Evolutionary conservation across 2,329 filamentous ascomycete genomes (phyloP), one percentile per base, ranked within the genome.

Genomic region (Pseudopyrenochaeta lycopersici): DNA sequence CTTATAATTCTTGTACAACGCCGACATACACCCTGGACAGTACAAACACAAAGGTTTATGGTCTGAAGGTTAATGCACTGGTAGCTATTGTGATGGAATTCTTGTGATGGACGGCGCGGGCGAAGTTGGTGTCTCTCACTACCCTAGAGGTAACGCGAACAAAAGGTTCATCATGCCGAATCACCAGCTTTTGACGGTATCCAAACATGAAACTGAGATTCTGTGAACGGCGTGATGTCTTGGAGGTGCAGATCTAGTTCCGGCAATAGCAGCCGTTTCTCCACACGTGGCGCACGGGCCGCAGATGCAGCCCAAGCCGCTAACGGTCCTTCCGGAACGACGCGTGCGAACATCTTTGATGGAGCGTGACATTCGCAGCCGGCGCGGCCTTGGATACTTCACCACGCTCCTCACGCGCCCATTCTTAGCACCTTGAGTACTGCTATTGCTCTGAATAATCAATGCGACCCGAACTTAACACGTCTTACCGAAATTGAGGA

Each of bases 311-410:
- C 52, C 56, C 56, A 56, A 59, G 56, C 17, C 38, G 21, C 46
- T 56, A 56, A 40, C 46, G 43, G 29, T 21, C 15, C 20, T 11
- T 30, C 9, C 18, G 21, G 23, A 27, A 27, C 39, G 27, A 49
- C 49, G 49, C 52, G 49, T 49, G 52, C 38, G 58, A 55, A 51
- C 43, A 41, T 47, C 48, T 47, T 41, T 39, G 46, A 41, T 9
- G 23, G 9, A 49, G 44, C 43, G 44, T 52, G 54, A 54, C 54
- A 54, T 60, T 60, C 32, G 54, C 56, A 45, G 38, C 39, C 42
- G 18, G 12, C 49, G 40, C 48, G 40, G 46, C 21, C 41, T 53
- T 40, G 46, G 36, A 36, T 11, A 36, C 40, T 44, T 40, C 33
- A 12, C 11, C 33, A 45, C 38, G 46, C 45, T 31, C 18, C 32